Base-by-base conservation (phyloP, 805 yeast species). In the Priceomyces medius region DNA sequence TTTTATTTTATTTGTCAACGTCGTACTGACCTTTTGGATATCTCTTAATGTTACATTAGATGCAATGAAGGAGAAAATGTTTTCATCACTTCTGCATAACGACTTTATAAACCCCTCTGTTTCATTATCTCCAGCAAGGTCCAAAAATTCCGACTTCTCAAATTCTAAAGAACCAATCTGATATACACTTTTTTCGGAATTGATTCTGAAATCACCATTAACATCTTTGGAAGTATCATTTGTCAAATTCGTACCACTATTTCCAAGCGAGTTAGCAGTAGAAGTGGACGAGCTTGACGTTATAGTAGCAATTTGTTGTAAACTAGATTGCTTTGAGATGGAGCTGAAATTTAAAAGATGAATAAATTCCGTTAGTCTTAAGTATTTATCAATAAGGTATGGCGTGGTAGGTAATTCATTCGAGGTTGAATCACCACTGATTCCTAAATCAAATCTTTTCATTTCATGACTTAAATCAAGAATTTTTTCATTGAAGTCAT, bases 351-450 rank as follows among this genome's bases (percentile, higher is more conserved):
- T 67, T 32, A 83, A 52, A 27, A 81, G 56, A 38, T 71, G 70
- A 6, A 79, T 70, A 35, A 84, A 68, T 56, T 83, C 81, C 2
- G 81, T 78, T 40, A 82, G 68, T 44, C 85, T 65, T 38, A 80
- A 59, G 54, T 76, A 78, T 51, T 80, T 83, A 51, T 85, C 90
- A 44, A 83, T 81, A 35, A 83, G 64, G 51, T 71, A 83, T 0
- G 89, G 89, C 33, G 79, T 80, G 0, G 82, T 76, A 6, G 88
- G 90, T 21, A 82, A 62, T 47, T 83, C 88, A 38, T 64, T 76
- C 28, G 79, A 58, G 0, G 74, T 60, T 5, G 68, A 69, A 27
- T 71, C 73, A 20, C 61, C 68, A n/a, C 82, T 69, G 28, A 79
- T 69, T n/a, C 77, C 76, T 41, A 75, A 58, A 47, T 79, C 81